Percentiles rank a stretch among this genome's conserved stretches.
Conservation (phyloP, 306 rosid species). For the Sphenostylis stenocarpa region DNA sequence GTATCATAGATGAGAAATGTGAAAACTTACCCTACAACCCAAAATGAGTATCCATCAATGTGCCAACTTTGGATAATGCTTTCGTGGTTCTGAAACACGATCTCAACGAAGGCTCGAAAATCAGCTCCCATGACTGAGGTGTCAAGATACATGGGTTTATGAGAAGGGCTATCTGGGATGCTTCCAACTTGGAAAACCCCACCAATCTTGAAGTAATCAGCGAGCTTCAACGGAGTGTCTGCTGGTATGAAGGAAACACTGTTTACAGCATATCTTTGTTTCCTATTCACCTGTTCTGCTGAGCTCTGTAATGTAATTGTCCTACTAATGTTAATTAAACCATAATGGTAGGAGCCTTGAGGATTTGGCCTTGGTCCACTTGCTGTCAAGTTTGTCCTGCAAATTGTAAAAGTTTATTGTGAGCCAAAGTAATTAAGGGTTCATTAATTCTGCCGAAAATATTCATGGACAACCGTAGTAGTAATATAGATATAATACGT, state of each 20-base stretch:
- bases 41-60: slow-evolving; percentile 83
- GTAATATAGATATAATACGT: no score
- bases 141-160: slow-evolving; percentile 59
- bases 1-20: background rate
- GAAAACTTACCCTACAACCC: slow-evolving; percentile 90
- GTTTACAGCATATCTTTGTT: slow-evolving; percentile 84
- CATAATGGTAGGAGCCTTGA: slow-evolving; percentile 95
- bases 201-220: slow-evolving; percentile 76
- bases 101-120: slow-evolving; percentile 75
- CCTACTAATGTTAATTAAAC: slow-evolving; percentile 64
- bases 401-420: background rate
- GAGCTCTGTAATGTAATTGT: slow-evolving; percentile 68
- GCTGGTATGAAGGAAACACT: slow-evolving; percentile 68
- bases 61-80: slow-evolving; percentile 76
- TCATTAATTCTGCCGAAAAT: no score
- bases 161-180: slow-evolving; percentile 64
- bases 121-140: slow-evolving; percentile 92
- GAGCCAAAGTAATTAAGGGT: background rate
- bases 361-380: slow-evolving; percentile 99
- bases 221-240: slow-evolving; percentile 87
- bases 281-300: slow-evolving; percentile 63
- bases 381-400: slow-evolving; percentile 89
- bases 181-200: slow-evolving; percentile 78
- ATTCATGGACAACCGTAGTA: no score
- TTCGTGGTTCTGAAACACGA: slow-evolving; percentile 78